phyloP scores from a whole-genome alignment of 192 early-diverging fungal genomes.

The Podochytrium sp. region DNA sequence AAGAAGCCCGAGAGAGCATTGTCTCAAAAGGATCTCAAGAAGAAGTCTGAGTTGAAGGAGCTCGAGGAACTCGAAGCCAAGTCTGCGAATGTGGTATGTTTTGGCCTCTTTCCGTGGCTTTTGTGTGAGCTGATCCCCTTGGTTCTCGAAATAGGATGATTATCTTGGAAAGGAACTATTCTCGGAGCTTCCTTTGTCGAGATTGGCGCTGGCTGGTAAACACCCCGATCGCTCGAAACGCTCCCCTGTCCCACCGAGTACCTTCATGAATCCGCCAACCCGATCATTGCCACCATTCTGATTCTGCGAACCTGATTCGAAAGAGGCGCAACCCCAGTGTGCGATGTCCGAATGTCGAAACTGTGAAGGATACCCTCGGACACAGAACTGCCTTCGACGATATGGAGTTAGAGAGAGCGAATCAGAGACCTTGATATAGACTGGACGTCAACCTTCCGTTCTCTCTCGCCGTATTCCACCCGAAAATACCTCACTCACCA shows the following conservation, averaged over 20 bases:
- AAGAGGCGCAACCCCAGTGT: too few relatives aligned
- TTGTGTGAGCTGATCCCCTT: neutral
- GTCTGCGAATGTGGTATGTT: neutral
- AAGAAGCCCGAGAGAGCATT: slow-evolving; percentile 24
- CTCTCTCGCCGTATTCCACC: neutral
- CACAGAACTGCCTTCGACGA: too few relatives aligned
- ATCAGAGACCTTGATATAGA: neutral
- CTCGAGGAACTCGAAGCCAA: slow-evolving; percentile 17
- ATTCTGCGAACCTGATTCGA: too few relatives aligned
- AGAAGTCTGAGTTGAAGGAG: slow-evolving; percentile 24
- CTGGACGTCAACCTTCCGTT: neutral
- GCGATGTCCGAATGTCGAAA: too few relatives aligned
- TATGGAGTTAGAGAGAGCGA: too few relatives aligned
- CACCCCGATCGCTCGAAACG: neutral
- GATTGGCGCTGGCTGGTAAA: slow-evolving; percentile 20
- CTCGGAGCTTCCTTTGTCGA: slow-evolving; percentile 19
- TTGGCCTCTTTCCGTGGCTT: neutral
- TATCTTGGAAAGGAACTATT: slow-evolving; percentile 18
- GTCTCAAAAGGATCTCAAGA: slow-evolving; percentile 4
- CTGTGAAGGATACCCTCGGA: too few relatives aligned
- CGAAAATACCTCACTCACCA: neutral
- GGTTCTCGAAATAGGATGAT: neutral
- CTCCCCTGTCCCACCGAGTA: neutral
- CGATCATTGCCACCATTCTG: neutral
- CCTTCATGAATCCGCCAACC: neutral